Conservation (phyloP, 768 basidiomycete species). For the Nidularia pulvinata region DNA sequence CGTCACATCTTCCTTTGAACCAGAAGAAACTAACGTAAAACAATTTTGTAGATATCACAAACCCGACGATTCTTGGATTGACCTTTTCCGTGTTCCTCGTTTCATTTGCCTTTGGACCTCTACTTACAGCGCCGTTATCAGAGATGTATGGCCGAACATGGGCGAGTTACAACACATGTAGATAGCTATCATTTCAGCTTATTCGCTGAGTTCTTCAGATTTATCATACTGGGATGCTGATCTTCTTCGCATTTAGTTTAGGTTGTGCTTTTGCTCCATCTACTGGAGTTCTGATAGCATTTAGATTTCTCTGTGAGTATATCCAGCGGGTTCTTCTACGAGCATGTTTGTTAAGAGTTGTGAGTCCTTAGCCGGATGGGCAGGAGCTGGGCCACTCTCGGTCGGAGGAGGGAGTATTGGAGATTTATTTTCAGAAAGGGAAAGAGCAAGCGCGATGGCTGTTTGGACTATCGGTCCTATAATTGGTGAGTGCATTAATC, state of each 20-base stretch:
- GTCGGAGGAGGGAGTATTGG: slow-evolving; percentile 65
- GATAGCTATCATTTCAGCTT: not conserved
- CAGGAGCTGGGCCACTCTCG: slow-evolving; percentile 63
- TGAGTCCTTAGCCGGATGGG: slow-evolving; percentile 49
- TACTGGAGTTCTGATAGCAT: slow-evolving; percentile 51
- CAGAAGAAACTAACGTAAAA: not conserved
- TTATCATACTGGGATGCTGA: slow-evolving; percentile 61
- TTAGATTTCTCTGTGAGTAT: slow-evolving; percentile 66
- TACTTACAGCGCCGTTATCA: slow-evolving; percentile 66
- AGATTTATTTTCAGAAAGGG: slow-evolving; percentile 62
- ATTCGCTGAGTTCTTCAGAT: slow-evolving; percentile 32
- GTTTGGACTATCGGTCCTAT: slow-evolving; percentile 65
- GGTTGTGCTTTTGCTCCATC: slow-evolving; percentile 72
- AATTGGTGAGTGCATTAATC: slow-evolving; percentile 32
- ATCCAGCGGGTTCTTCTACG: not conserved
- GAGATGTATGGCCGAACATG: slow-evolving; percentile 76
- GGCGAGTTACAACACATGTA: slow-evolving; percentile 32
- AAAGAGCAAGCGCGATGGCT: slow-evolving; percentile 64
- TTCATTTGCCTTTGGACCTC: slow-evolving; percentile 66
- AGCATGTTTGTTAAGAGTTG: not conserved
- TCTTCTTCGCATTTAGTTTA: slow-evolving; percentile 62
- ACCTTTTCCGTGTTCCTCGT: slow-evolving; percentile 65
- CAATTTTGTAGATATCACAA: slow-evolving; percentile 32
- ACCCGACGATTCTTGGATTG: slow-evolving; percentile 49
- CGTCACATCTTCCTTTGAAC: not conserved